phyloP scores from a whole-genome alignment of 1,284 basidiomycete species.

The Vanrija sp. region DNA sequence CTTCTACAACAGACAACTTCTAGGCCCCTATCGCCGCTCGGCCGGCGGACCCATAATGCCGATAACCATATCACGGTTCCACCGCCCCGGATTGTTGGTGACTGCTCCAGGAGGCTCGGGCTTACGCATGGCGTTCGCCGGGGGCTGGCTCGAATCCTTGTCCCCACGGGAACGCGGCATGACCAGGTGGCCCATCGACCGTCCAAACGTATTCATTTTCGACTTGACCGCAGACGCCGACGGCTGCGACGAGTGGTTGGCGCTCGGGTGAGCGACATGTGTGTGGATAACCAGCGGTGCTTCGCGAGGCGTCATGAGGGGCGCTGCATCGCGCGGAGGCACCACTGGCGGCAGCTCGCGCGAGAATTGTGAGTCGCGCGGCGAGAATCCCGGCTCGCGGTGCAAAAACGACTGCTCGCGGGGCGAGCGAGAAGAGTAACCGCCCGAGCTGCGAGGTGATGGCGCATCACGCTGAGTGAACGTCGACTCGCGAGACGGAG shows the following conservation, averaged over 20 bases:
- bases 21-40: slow-evolving; percentile 13
- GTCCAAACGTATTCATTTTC: slow-evolving; percentile 27
- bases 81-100: slow-evolving; percentile 37
- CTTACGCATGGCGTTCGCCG: background rate
- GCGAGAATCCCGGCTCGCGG: too few species aligned
- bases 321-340: too few species aligned
- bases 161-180: too few species aligned
- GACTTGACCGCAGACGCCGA: slow-evolving; percentile 6
- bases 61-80: slow-evolving; percentile 43
- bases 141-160: too few species aligned
- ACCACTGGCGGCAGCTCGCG: too few species aligned
- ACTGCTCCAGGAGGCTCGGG: background rate
- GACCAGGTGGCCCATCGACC: slow-evolving; percentile 17
- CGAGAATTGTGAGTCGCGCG: too few species aligned
- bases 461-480: too few species aligned
- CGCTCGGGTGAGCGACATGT: background rate
- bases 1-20: background rate
- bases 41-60: slow-evolving; percentile 44
- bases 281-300: too few species aligned
- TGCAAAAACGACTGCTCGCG: too few species aligned
- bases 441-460: too few species aligned
- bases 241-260: background rate
- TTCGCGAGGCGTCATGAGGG: too few species aligned
- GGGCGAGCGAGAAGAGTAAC: background rate
- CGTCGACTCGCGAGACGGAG: too few species aligned